phyloP scores from a whole-genome alignment of 2,329 filamentous ascomycete species.

The Didymella keratinophila region DNA sequence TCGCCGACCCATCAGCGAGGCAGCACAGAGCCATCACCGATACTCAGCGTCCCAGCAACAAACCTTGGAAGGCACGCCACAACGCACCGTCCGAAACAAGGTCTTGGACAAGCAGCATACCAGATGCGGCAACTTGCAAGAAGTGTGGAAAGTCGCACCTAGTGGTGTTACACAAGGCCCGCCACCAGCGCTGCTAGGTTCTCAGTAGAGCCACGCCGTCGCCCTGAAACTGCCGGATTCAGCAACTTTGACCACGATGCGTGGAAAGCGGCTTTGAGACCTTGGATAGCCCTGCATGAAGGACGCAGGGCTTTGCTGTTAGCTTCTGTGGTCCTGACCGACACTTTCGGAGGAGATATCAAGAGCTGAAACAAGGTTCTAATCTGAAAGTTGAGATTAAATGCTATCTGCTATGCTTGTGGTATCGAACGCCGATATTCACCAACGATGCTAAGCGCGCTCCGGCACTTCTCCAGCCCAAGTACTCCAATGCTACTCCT shows the following conservation, averaged over 20 bases:
- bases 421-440: not conserved
- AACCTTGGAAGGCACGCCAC: not conserved
- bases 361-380: not conserved
- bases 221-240: conserved; percentile 13
- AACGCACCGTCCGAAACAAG: not conserved
- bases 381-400: not conserved
- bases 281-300: conserved; percentile 15
- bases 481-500: not conserved
- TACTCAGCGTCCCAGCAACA: not conserved
- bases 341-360: not conserved
- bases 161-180: conserved; percentile 22
- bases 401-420: not conserved
- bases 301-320: not conserved
- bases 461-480: not conserved
- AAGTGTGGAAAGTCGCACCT: conserved; percentile 4
- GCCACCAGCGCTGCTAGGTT: conserved; percentile 16
- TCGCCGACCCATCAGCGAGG: conserved; percentile 18
- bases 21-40: conserved; percentile 18
- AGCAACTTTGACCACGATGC: conserved; percentile 10
- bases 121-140: conserved; percentile 7
- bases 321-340: not conserved
- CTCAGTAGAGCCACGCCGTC: conserved; percentile 10
- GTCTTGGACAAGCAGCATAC: conserved; percentile 1
- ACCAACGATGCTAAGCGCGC: not conserved
- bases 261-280: conserved; percentile 8